Base-by-base conservation (phyloP, 140 eudicot genomes). In the Erigeron philadelphicus region DNA sequence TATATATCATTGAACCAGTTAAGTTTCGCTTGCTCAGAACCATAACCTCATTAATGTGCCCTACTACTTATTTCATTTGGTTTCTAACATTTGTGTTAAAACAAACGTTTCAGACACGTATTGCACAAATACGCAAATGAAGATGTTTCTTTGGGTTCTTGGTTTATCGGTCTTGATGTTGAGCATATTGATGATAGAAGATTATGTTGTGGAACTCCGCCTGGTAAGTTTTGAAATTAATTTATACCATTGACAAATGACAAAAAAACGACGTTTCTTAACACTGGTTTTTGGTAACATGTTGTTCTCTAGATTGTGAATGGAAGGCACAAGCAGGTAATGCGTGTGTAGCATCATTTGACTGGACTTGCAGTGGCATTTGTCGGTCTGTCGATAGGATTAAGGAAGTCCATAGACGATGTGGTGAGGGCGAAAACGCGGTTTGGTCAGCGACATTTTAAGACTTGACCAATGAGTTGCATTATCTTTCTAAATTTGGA, bases 121-220 rank as follows among this genome's bases (percentile, higher is more conserved):
- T 76, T 90, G 43, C 97, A 90, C 79, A 87, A 87, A 73, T 90
- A 83, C 52, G 95, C 97, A 23, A 90, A 90, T 63, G 97, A 90
- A 68, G 97, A 90, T 21, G 97, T 90, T 66, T 90, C 97, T 4
- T 64, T 90, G 15, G 97, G 97, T 62, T 75, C 97, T 56, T 90
- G 97, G 97, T 87, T 90, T 68, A 90, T 90, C 42, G 97, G 97
- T 52, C 92, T 90, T 13, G 95, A 90, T 19, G 95, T 90, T 64
- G 81, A 76, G 64, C 97, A 90, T 70, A 77, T 90, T 9, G 97
- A 90, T 40, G 95, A 90, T 31, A 81, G 95, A 43, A 75, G 97
- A 75, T 61, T 90, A 67, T 90, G 95, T 17, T 90, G 97, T 77
- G 97, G 97, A 44, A 90, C 97, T 45, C 96, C 87, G 3, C 96